These are phyloP conservation scores for Torulaspora microellipsoides DNA, from an alignment of 805 yeast genomes.

Conservation along the genomic window DNA sequence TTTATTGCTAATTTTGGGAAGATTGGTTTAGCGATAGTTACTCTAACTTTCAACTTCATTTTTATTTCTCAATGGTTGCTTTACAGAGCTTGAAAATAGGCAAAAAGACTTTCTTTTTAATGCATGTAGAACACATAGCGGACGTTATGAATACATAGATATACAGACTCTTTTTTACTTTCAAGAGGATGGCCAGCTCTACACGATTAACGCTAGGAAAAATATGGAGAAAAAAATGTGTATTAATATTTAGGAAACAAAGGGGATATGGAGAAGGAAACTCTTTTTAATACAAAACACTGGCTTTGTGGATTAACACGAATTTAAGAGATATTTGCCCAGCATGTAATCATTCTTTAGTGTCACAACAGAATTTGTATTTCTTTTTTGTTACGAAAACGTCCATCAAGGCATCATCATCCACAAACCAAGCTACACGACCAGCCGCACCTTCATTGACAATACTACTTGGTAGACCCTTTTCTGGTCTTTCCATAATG, in stretches of 20 bases:
- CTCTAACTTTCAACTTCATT: constrained; percentile 36
- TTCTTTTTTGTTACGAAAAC: constrained; percentile 41
- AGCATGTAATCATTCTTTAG: constrained; percentile 1
- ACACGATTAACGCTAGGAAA: too few relatives aligned
- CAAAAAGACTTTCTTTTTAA: too few relatives aligned
- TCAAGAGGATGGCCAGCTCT: too few relatives aligned
- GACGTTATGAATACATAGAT: too few relatives aligned
- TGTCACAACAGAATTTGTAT: constrained; percentile 18
- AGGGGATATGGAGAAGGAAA: too few relatives aligned
- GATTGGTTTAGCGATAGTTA: constrained; percentile 38
- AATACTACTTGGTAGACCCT: constrained; percentile 85
- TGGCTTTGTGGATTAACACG: too few relatives aligned
- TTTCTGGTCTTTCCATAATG: constrained; percentile 93
- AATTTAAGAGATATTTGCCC: too few relatives aligned
- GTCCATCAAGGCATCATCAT: constrained; percentile 80
- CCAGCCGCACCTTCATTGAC: constrained; percentile 94
- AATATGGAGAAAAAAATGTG: too few relatives aligned
- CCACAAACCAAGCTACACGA: constrained; percentile 92
- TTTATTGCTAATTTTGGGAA: constrained; percentile 38
- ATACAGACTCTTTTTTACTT: too few relatives aligned
- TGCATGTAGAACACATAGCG: too few relatives aligned
- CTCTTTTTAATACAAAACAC: too few relatives aligned
- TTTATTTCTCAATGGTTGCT: constrained; percentile 38
- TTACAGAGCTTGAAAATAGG: constrained; percentile 11
- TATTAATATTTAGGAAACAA: too few relatives aligned